Evolutionary conservation across 345 rosid genomes (phyloP).

Genomic region (Gossypium mustelinum): DNA sequence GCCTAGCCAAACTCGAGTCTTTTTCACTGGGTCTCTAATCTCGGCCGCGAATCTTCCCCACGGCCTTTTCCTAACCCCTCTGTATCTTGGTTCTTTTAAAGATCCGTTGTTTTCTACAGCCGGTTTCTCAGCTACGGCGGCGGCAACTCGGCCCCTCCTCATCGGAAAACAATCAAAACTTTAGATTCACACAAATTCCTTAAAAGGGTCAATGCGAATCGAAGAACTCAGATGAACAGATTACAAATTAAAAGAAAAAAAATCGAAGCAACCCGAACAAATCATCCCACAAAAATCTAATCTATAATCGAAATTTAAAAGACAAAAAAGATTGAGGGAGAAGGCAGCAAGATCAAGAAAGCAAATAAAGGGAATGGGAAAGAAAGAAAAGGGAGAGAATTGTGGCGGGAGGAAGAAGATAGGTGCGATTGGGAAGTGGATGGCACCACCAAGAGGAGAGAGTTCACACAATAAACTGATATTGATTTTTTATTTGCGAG

Average conservation of each 20-base stretch:
- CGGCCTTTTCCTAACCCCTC: constrained; percentile 91
- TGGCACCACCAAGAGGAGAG: neutral
- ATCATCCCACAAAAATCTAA: neutral
- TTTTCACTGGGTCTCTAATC: constrained; percentile 89
- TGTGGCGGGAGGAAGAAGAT: neutral
- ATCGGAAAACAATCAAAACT: constrained; percentile 17
- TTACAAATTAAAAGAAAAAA: neutral
- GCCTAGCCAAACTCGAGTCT: constrained; percentile 87
- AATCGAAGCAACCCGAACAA: neutral
- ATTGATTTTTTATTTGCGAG: neutral
- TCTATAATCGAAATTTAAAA: neutral
- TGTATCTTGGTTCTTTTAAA: constrained; percentile 52
- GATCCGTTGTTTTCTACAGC: constrained; percentile 28
- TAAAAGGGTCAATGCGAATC: neutral
- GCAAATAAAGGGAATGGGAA: neutral
- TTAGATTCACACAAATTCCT: neutral
- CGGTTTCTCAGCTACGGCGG: constrained; percentile 22
- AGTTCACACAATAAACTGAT: too few species aligned
- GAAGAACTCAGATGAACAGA: too few species aligned
- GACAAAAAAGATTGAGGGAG: neutral
- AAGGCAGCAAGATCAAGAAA: neutral
- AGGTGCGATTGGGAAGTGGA: neutral
- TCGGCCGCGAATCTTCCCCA: constrained; percentile 93
- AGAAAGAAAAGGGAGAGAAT: neutral
- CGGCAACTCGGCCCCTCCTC: constrained; percentile 61